phyloP scores from a whole-genome alignment of 768 basidiomycete species.

The Chlorophyllum brunneum region DNA sequence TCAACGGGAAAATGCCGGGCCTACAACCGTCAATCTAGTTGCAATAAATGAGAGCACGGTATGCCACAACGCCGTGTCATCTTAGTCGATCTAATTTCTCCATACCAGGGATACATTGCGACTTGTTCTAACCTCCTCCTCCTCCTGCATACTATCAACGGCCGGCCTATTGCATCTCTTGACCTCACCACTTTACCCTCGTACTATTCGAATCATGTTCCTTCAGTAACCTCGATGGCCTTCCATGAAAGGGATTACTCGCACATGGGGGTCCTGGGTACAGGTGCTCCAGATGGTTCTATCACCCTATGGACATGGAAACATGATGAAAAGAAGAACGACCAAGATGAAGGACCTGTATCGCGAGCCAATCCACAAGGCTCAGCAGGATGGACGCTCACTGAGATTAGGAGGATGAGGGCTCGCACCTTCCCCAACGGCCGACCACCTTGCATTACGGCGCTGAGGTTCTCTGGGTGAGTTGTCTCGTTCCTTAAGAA shows the following conservation, averaged over 20 bases:
- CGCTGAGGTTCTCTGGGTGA: constrained; percentile 82
- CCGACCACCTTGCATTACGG: constrained; percentile 57
- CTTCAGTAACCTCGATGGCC: constrained; percentile 68
- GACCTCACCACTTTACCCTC: constrained; percentile 49
- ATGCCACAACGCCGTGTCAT: constrained; percentile 20
- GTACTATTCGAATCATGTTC: constrained; percentile 37
- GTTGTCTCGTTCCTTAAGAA: constrained; percentile 16
- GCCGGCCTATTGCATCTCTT: constrained; percentile 65
- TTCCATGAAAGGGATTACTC: constrained; percentile 92
- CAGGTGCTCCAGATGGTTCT: constrained; percentile 70
- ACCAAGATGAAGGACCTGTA: constrained; percentile 65
- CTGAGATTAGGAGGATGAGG: constrained; percentile 64
- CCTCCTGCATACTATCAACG: constrained; percentile 86
- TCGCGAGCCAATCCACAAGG: too few relatives aligned
- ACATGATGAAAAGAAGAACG: background rate
- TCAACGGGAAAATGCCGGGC: constrained; percentile 31
- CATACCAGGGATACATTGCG: constrained; percentile 75
- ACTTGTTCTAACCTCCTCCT: constrained; percentile 71
- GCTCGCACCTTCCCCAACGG: constrained; percentile 40
- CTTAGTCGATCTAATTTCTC: background rate
- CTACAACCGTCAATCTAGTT: constrained; percentile 56
- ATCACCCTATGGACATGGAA: constrained; percentile 83
- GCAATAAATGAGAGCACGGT: constrained; percentile 88
- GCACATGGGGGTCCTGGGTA: constrained; percentile 72
- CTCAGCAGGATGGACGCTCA: constrained; percentile 66